Conservation (phyloP, 306 rosid genomes). For the Chamaecrista fasciculata region DNA sequence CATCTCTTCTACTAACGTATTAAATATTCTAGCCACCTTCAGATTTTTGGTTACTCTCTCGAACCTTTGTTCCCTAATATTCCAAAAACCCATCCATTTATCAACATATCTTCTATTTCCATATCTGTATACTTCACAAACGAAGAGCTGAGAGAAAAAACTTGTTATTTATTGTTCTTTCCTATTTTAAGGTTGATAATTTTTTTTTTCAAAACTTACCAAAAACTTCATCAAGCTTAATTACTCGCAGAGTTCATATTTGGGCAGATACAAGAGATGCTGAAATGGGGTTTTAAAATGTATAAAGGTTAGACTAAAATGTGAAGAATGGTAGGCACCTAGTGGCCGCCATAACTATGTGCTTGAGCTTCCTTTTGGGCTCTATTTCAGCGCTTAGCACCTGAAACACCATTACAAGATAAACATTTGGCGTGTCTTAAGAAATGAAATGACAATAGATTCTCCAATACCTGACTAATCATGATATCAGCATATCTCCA, state of each 20-base stretch:
- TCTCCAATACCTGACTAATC: slow-evolving; percentile 70
- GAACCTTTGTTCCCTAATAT: slow-evolving; percentile 75
- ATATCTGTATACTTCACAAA: neutral
- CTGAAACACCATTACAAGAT: slow-evolving; percentile 39
- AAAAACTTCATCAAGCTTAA: no score
- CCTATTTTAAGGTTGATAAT: no score
- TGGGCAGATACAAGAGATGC: no score
- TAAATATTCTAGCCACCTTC: slow-evolving; percentile 92
- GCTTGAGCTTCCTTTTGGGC: slow-evolving; percentile 72
- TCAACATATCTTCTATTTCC: neutral
- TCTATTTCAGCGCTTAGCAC: slow-evolving; percentile 69
- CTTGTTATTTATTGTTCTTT: neutral
- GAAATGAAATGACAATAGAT: neutral
- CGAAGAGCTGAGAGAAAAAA: neutral
- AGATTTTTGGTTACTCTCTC: slow-evolving; percentile 87
- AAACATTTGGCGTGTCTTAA: neutral
- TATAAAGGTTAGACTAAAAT: no score
- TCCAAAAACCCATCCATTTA: neutral
- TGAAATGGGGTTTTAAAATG: no score
- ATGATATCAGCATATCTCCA: slow-evolving; percentile 74
- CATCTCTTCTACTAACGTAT: slow-evolving; percentile 85
- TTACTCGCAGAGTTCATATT: neutral
- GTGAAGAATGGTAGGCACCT: slow-evolving; percentile 46
- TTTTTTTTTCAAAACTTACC: neutral
- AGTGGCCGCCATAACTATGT: slow-evolving; percentile 87